Conservation (phyloP, 2,329 filamentous ascomycete species). For the Plectosphaerella plurivora region DNA sequence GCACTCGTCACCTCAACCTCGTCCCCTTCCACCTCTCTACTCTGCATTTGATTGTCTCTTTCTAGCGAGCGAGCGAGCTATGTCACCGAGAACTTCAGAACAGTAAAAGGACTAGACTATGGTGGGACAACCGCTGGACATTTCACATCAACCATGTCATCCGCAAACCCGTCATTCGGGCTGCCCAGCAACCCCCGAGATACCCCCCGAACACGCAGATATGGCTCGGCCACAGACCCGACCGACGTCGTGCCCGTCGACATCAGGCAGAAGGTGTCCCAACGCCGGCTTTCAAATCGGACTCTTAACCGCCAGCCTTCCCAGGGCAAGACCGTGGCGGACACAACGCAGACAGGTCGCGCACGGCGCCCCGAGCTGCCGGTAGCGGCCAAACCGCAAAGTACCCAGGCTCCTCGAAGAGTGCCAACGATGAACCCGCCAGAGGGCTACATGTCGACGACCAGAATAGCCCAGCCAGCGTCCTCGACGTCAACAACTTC, state of each 20-base stretch:
- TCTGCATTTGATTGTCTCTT: too few species aligned
- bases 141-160: background rate
- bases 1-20: too few species aligned
- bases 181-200: background rate
- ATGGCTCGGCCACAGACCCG: background rate
- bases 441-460: too few species aligned
- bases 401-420: slow-evolving; percentile 38
- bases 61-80: too few species aligned
- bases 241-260: background rate
- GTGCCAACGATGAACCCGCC: slow-evolving; percentile 6
- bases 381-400: slow-evolving; percentile 23
- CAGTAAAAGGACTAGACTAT: background rate
- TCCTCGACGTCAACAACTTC: slow-evolving; percentile 14
- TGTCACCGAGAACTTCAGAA: background rate
- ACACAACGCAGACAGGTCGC: slow-evolving; percentile 29
- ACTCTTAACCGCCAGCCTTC: slow-evolving; percentile 5
- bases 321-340: slow-evolving; percentile 23
- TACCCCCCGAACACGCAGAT: background rate
- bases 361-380: slow-evolving; percentile 21
- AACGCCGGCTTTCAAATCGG: background rate
- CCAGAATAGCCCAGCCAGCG: too few species aligned
- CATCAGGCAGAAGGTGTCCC: background rate
- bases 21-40: too few species aligned
- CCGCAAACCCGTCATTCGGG: background rate
- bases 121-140: background rate